Base-by-base conservation (phyloP, 352 stramenopile genomes). In the Phytopythium aichiense region DNA sequence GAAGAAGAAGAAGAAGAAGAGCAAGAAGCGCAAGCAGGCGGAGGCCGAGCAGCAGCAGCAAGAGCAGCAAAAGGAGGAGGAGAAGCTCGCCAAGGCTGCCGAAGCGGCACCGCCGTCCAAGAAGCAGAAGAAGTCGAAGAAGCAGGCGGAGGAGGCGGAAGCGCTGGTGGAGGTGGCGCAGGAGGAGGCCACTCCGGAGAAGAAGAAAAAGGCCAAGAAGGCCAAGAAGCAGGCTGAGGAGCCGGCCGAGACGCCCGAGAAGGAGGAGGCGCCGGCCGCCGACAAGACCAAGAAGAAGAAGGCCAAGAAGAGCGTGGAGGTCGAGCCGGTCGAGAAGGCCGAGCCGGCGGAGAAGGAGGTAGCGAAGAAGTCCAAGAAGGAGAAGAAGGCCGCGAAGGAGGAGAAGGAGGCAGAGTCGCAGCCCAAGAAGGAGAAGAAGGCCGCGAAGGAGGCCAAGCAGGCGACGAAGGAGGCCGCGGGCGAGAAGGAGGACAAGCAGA, bases 221-320 rank as follows among this genome's bases (percentile, higher is more conserved):
- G 3, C 7, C 12, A 58, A 63, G 49, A 40, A 59, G 42, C 56
- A 59, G 56, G 59, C 22, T 20, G 68, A 61, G 8, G 30, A 53
- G 11, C 52, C 56, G 25, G 52, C 12, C 2, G 37, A 31, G 54
- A 2, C 13, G 35, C 55, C 72, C 53, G 71, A 81, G 46, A 8
- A 43, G 51, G 31, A 45, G 20, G 31, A 46, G 31, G 51, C 20
- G 9, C 18, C 51, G 20, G 8, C 51, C 4, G 68, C 66, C 43
- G 85, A 87, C 58, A 87, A 90, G 63, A 74, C 56, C 30, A 87
- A 85, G 63, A 71, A 86, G 49, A 69, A 65, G 7, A 73, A 77
- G 28, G 65, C 56, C 0, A 71, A 77, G 30, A 70, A 72, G 55
- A 63, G 49, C 20, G 37, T 50, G 7, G 66, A 75, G 12, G 28